Base-by-base conservation (phyloP, 2,329 filamentous ascomycete species). In the Colletotrichum lupini region DNA sequence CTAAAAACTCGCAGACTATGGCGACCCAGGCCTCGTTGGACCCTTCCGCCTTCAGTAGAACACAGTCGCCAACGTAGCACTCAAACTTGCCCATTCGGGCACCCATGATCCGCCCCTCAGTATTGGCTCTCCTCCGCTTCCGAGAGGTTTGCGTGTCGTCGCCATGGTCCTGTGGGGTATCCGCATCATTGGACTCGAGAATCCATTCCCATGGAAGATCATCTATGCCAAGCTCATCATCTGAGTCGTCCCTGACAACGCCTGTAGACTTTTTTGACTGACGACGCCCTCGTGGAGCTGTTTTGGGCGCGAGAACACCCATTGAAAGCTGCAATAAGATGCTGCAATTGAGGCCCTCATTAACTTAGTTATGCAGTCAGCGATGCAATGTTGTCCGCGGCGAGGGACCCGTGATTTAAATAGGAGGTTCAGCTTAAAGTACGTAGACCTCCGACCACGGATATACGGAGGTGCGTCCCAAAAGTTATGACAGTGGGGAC, bases 11-110 rank as follows among this genome's bases (percentile, higher is more conserved):
- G 78, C 92, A 93, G 65, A 98, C 93, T 74, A 99, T 91, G 42
- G 94, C 97, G 3, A 97, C 93, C 95, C 97, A 99, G 12, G 95
- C 93, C 78, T 97, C 95, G 76, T 94, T 94, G 53, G 91, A 90
- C 4, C 94, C 95, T 52, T 97, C 94, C 1, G 95, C 94, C 82
- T 97, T 97, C 68, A 99, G 87, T 53, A 98, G 87, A 46, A 98
- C 92, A 24, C 91, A 90, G 79, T 99, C 95, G 57, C 97, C 97
- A 49, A 98, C 81, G 67, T 85, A 88, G 83, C 95, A 98, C 79
- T 93, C 89, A 76, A 98, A 98, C 14, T 82, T 86, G 28, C 95
- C 95, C 88, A 95, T 95, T 30, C 90, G 91, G 24, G 96, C 97
- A 4, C 94, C 97, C 53, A 97, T 82, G 57, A 98, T 97, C 14